Evolutionary conservation across 768 basidiomycete species (phyloP).

Genomic region (Termitomyces sp.): DNA sequence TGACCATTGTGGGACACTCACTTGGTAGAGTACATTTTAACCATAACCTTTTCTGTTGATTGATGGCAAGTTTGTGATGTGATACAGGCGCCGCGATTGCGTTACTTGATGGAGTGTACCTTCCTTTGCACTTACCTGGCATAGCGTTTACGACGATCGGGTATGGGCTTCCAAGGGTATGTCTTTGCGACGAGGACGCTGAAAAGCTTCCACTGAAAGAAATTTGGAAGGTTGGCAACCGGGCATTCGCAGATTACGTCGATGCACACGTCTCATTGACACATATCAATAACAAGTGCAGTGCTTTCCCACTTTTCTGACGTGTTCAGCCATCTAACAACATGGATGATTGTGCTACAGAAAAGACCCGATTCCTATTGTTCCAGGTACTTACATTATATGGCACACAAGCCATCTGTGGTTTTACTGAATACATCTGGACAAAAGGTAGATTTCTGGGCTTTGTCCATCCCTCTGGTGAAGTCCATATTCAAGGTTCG

Average conservation of each 20-base stretch:
- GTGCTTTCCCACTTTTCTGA: neutral
- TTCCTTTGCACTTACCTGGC: constrained; percentile 27
- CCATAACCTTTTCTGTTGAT: neutral
- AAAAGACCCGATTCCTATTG: constrained; percentile 25
- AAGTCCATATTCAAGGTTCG: constrained; percentile 18
- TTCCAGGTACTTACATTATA: no score
- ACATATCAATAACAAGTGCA: constrained; percentile 42
- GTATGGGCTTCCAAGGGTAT: constrained; percentile 18
- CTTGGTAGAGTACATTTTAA: constrained; percentile 18
- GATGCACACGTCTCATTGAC: constrained; percentile 35
- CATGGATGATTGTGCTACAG: constrained; percentile 4
- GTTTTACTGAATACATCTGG: neutral
- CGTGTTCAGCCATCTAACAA: neutral
- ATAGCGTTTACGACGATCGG: constrained; percentile 13
- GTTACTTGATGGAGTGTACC: constrained; percentile 32
- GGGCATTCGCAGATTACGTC: constrained; percentile 49
- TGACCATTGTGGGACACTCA: constrained; percentile 32
- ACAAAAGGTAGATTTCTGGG: constrained; percentile 23
- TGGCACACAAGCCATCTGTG: no score
- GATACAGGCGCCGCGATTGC: constrained; percentile 36
- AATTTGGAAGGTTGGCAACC: constrained; percentile 39
- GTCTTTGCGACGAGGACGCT: neutral
- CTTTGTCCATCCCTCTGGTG: constrained; percentile 29
- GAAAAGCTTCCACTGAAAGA: neutral
- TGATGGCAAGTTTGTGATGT: neutral